phyloP scores from a whole-genome alignment of 2,329 filamentous ascomycete species.

The Aspergillus tubingensis region DNA sequence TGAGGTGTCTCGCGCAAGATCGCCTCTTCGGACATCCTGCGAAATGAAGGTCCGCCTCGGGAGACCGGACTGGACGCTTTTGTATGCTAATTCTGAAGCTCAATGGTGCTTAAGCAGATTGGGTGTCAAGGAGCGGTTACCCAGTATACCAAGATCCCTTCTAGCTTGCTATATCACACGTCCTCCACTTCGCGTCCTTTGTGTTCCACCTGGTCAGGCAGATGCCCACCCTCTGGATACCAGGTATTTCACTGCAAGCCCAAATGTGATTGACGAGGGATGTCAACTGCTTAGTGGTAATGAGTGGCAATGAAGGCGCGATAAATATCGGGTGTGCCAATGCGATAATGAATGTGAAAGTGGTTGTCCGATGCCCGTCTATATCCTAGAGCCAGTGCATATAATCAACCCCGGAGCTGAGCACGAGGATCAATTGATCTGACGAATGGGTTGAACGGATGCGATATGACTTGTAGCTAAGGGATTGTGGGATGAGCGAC shows the following conservation, averaged over 20 bases:
- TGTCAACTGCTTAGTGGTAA: not conserved
- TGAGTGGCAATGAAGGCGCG: slow-evolving; percentile 2
- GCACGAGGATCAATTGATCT: no score
- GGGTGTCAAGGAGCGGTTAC: not conserved
- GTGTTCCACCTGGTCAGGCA: not conserved
- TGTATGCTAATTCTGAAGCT: not conserved
- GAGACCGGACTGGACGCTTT: not conserved
- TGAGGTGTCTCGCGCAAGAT: slow-evolving; percentile 51
- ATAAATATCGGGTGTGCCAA: not conserved
- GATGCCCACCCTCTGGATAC: not conserved
- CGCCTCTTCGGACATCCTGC: slow-evolving; percentile 16
- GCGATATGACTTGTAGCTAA: not conserved
- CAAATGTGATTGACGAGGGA: not conserved
- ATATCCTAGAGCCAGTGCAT: not conserved
- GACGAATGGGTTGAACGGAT: no score
- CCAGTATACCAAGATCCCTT: not conserved
- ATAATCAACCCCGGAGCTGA: not conserved
- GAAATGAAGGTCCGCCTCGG: not conserved
- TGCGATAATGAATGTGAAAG: slow-evolving; percentile 11
- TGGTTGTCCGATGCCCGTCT: not conserved
- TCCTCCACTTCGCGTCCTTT: not conserved
- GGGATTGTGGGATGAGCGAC: not conserved
- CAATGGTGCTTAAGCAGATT: not conserved
- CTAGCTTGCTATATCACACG: no score
- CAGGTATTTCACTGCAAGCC: not conserved